These are phyloP conservation scores for Saposhnikovia divaricata DNA, from an alignment of 129 eudicot genomes.

Conservation along the genomic window DNA sequence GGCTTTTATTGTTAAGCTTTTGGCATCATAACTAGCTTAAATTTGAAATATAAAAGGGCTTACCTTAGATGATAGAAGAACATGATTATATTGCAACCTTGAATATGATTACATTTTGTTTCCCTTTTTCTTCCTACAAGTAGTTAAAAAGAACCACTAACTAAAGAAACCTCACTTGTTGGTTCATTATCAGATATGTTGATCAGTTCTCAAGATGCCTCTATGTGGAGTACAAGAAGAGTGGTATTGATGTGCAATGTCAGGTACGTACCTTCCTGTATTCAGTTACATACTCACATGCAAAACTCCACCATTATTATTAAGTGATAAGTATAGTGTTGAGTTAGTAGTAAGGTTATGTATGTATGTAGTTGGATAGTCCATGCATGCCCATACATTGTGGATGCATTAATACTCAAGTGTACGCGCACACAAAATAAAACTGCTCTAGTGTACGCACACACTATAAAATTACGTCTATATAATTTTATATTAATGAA, in stretches of 20 bases:
- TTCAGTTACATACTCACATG: not conserved
- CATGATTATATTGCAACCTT: not conserved
- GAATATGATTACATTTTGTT: not conserved
- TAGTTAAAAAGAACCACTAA: not conserved
- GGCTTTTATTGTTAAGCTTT: not conserved
- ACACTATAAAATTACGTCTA: not conserved
- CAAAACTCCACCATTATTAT: not conserved
- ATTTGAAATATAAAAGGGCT: not conserved
- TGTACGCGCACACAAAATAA: not conserved
- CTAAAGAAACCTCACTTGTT: not conserved
- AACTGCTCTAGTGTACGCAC: not conserved
- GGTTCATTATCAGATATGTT: conserved; percentile 4
- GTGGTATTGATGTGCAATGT: conserved; percentile 5
- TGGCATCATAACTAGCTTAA: not conserved
- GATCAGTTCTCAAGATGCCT: conserved; percentile 14
- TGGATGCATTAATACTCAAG: not conserved
- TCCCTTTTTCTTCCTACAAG: not conserved
- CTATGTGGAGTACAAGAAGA: conserved; percentile 9
- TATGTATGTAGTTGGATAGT: not conserved
- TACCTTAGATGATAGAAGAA: not conserved
- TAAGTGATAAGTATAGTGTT: not conserved
- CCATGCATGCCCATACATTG: not conserved
- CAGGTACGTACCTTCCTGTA: not conserved
- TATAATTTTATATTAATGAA: not conserved
- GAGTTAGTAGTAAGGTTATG: not conserved